Evolutionary conservation across 2,329 filamentous ascomycete genomes (phyloP).

Genomic region (Bisporella sp.): DNA sequence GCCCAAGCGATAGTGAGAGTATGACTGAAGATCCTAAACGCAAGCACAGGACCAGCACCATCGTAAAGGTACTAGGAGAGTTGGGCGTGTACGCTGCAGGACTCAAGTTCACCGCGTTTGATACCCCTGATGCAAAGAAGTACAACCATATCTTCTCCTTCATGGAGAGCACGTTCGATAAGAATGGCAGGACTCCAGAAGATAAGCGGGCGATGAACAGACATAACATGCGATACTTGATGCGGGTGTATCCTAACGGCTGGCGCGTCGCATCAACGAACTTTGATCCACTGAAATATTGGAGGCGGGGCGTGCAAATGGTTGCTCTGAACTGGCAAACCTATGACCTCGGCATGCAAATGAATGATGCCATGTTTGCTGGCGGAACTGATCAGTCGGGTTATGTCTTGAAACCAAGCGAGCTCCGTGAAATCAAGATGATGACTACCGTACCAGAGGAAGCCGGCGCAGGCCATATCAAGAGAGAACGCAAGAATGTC

Average conservation of each 20-base stretch:
- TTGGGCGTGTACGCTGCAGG: slow-evolving; percentile 72
- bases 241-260: slow-evolving; percentile 87
- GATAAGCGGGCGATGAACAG: slow-evolving; percentile 73
- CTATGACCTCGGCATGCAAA: slow-evolving; percentile 89
- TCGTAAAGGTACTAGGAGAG: slow-evolving; percentile 73
- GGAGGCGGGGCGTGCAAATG: slow-evolving; percentile 96
- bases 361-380: slow-evolving; percentile 97
- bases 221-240: slow-evolving; percentile 87
- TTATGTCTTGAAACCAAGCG: slow-evolving; percentile 88
- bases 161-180: slow-evolving; percentile 81
- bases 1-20: slow-evolving; percentile 75
- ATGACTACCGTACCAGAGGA: slow-evolving; percentile 43
- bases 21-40: slow-evolving; percentile 48
- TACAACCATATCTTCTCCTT: slow-evolving; percentile 97
- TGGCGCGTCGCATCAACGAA: slow-evolving; percentile 82
- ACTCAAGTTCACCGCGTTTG: slow-evolving; percentile 79
- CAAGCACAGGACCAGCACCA: slow-evolving; percentile 70
- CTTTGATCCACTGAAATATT: slow-evolving; percentile 89
- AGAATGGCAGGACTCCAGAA: slow-evolving; percentile 67
- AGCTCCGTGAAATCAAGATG: slow-evolving; percentile 67
- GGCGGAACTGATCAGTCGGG: slow-evolving; percentile 79
- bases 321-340: slow-evolving; percentile 98
- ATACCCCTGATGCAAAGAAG: slow-evolving; percentile 68
- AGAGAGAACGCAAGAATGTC: slow-evolving; percentile 74
- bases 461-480: slow-evolving; percentile 46